phyloP scores from a whole-genome alignment of 192 early-diverging fungal genomes.

The Oehlia diaphana region DNA sequence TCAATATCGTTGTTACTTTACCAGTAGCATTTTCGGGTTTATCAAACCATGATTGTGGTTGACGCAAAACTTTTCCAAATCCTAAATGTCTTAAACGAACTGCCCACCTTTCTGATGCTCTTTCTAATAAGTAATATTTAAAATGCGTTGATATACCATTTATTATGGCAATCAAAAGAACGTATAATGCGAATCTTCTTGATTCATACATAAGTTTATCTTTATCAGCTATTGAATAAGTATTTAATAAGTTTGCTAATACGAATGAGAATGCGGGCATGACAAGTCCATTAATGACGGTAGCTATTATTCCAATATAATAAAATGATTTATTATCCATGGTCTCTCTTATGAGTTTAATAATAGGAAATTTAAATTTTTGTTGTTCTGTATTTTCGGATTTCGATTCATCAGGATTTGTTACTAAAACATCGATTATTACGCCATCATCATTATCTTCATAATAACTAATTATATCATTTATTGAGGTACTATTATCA shows the following conservation, averaged over 20 bases:
- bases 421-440: conserved; percentile 8
- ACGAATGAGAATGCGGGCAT: conserved; percentile 30
- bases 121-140: conserved; percentile 26
- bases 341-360: background rate
- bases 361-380: background rate
- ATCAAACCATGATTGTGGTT: conserved; percentile 29
- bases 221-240: conserved; percentile 28
- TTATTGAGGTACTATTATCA: conserved; percentile 13
- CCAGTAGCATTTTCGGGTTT: conserved; percentile 10
- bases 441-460: background rate
- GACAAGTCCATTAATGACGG: conserved; percentile 19
- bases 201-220: background rate
- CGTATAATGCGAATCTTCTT: background rate
- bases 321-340: conserved; percentile 2
- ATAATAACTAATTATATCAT: conserved; percentile 29
- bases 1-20: conserved; percentile 1
- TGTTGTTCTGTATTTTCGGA: background rate
- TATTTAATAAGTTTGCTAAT: conserved; percentile 3
- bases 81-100: conserved; percentile 14
- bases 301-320: conserved; percentile 2
- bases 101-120: conserved; percentile 20
- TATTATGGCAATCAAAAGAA: conserved; percentile 1
- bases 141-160: conserved; percentile 20
- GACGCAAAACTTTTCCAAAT: conserved; percentile 11
- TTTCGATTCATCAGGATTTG: background rate